Conservation (phyloP, 352 stramenopile species). For the Peronospora farinosa region DNA sequence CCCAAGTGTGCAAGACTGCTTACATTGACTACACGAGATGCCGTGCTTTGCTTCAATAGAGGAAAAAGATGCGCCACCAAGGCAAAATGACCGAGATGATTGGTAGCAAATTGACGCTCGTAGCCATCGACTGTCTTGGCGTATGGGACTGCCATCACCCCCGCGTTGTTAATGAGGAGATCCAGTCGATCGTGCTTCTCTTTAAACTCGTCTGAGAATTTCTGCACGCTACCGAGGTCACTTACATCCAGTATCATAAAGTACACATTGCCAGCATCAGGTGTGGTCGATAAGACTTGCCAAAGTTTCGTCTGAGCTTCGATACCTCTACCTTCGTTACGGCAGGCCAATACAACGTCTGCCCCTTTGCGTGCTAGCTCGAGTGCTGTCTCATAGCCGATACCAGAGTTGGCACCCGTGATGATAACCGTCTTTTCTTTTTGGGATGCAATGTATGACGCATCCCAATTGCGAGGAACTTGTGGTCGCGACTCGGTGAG, state of each 20-base stretch:
- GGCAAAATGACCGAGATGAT: conserved; percentile 29
- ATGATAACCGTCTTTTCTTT: conserved; percentile 26
- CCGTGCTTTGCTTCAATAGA: conserved; percentile 24
- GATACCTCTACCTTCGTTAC: conserved; percentile 15
- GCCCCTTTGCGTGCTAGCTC: conserved; percentile 26
- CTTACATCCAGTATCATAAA: conserved; percentile 48
- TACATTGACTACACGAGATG: conserved; percentile 22
- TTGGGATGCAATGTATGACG: conserved; percentile 23
- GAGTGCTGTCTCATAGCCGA: conserved; percentile 34
- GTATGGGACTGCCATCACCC: conserved; percentile 18
- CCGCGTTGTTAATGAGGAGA: conserved; percentile 28
- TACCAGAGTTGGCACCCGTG: conserved; percentile 38
- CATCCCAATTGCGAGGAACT: conserved; percentile 26
- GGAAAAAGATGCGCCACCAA: conserved; percentile 42
- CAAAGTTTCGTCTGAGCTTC: conserved; percentile 22
- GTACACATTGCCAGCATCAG: conserved; percentile 30
- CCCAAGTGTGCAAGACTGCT: conserved; percentile 33
- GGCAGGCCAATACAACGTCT: conserved; percentile 36
- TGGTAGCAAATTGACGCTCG: conserved; percentile 27
- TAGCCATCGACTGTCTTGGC: conserved; percentile 20
- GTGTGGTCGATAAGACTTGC: conserved; percentile 3
- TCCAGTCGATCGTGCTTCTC: conserved; percentile 31
- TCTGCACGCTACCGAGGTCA: conserved; percentile 35
- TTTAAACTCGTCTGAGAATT: conserved; percentile 39
- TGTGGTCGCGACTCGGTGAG: neutral